phyloP scores from a whole-genome alignment of 768 basidiomycete species.

The Pholiota molesta region DNA sequence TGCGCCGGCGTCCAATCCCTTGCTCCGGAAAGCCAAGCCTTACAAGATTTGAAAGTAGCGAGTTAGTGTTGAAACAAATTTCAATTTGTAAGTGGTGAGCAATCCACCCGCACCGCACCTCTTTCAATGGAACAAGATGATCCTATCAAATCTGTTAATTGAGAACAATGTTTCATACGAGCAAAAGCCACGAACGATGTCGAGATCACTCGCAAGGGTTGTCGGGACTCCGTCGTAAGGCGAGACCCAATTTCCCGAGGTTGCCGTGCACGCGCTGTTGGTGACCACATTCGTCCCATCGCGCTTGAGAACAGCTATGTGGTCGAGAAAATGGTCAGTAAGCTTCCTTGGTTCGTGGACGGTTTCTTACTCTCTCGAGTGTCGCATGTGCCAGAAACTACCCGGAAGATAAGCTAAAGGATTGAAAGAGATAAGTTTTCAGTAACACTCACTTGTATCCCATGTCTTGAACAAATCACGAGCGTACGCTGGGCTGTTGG shows the following conservation, averaged over 20 bases:
- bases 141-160: constrained; percentile 33
- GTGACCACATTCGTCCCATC: constrained; percentile 47
- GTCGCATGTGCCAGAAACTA: constrained; percentile 52
- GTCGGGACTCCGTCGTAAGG: constrained; percentile 52
- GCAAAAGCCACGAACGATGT: constrained; percentile 41
- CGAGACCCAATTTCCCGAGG: constrained; percentile 51
- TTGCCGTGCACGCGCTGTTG: constrained; percentile 38
- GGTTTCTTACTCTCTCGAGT: constrained; percentile 47
- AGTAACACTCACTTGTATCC: constrained; percentile 41
- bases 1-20: constrained; percentile 50
- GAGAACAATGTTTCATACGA: background rate
- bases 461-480: constrained; percentile 48
- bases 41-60: background rate
- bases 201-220: constrained; percentile 44
- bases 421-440: no score
- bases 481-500: constrained; percentile 43
- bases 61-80: no score
- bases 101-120: constrained; percentile 30
- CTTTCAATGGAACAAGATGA: constrained; percentile 53
- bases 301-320: constrained; percentile 41
- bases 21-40: constrained; percentile 61
- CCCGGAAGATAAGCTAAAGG: background rate
- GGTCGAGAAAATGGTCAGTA: no score
- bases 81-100: background rate
- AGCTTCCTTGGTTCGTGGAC: background rate